A percentile compares a stretch with the other conserved stretches of the same genome.
Conservation (phyloP, 768 basidiomycete genomes). For the Tricholoma furcatifolium region DNA sequence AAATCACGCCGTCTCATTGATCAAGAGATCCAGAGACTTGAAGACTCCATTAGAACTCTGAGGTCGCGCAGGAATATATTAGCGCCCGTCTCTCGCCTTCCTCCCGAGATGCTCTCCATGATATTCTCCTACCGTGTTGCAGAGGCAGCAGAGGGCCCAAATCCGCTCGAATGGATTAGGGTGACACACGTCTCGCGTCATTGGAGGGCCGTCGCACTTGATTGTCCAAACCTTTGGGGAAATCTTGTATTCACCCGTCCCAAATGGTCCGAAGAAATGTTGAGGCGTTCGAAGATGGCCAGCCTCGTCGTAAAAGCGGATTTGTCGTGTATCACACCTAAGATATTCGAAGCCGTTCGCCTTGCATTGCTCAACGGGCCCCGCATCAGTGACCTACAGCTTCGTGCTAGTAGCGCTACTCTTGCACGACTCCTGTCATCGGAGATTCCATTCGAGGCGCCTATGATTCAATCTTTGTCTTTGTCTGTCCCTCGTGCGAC, state of each 20-base stretch:
- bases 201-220: slow-evolving; percentile 44
- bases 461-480: slow-evolving; percentile 30
- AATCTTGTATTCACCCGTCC: slow-evolving; percentile 30
- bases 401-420: slow-evolving; percentile 23
- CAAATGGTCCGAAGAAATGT: slow-evolving; percentile 40
- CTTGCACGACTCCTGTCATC: slow-evolving; percentile 26
- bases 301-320: slow-evolving; percentile 28
- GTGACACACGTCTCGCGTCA: slow-evolving; percentile 39
- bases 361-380: slow-evolving; percentile 29
- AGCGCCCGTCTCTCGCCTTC: slow-evolving; percentile 37
- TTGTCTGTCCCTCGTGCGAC: slow-evolving; percentile 20
- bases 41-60: slow-evolving; percentile 31
- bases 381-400: slow-evolving; percentile 32
- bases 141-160: slow-evolving; percentile 5
- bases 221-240: slow-evolving; percentile 41
- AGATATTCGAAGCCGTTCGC: slow-evolving; percentile 25
- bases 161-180: slow-evolving; percentile 31
- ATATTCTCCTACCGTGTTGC: slow-evolving; percentile 32
- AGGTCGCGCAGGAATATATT: slow-evolving; percentile 35
- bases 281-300: slow-evolving; percentile 43
- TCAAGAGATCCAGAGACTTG: slow-evolving; percentile 31
- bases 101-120: slow-evolving; percentile 39
- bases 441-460: slow-evolving; percentile 23
- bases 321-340: slow-evolving; percentile 24
- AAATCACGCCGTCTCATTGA: slow-evolving; percentile 34